Evolutionary conservation across 768 basidiomycete genomes (phyloP), one percentile per base, ranked within the genome.

Genomic region (Hericium rajendrae): DNA sequence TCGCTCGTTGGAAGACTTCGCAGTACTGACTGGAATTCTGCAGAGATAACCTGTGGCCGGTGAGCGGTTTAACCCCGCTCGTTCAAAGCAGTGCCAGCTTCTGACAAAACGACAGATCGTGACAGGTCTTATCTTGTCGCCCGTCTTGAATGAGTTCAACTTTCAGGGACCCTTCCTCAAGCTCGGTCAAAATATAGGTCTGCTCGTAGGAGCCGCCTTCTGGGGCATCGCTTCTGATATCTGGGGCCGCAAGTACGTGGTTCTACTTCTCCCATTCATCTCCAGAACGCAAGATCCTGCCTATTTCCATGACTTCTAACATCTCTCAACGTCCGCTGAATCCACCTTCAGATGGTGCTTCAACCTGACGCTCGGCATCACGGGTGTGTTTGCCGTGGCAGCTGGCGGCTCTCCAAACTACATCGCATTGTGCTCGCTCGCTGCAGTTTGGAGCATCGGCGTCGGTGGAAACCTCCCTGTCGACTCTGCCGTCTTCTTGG

Each of bases 1-100:
- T 54, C 55, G 6, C 2, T 10, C 40, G 20, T 0, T n/a, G 16
- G 9, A 5, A 51, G 16, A 37, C 24, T 51, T 24, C 49, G 52
- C n/a, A 10, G 2, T 41, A 18, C 43, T 56, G 15, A 49, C 9
- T 4, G 16, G 8, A 16, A 3, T 43, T 24, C 26, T 48, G 32
- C 63, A 83, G 85, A n/a, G 85, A 87, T 64, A 86, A 84, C 58
- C 74, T 86, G 26, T 88, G 85, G 85, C 85, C 84, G 15, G 85
- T 85, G 55, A 59, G 80, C 50, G 55, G 9, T 40, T 18, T 22
- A 20, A 39, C 9, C 28, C 12, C 16, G 13, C 32, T 32, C 32
- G 32, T 2, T 8, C 1, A 32, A 32, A 32, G 16, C 24, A 16
- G 10, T n/a, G 18, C 28, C 38, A 50, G 10, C 16, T 48, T 43